Percentiles rank a stretch among this genome's conserved stretches.
Conservation (phyloP, 1,139 yeast species). For the Debaryomycetaceae sp. region DNA sequence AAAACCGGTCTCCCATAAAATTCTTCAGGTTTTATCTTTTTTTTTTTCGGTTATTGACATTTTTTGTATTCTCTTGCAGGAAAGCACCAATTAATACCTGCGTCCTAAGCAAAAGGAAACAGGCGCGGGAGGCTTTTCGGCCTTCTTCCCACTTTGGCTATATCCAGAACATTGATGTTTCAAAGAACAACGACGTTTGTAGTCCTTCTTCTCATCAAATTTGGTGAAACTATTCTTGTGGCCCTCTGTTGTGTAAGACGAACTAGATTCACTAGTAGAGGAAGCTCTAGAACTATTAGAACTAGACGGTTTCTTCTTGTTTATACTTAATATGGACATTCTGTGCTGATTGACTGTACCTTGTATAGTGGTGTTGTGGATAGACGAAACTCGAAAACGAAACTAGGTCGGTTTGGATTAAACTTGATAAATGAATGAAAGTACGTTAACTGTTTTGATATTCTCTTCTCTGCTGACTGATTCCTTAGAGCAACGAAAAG, state of each 20-base stretch:
- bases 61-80: neutral
- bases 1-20: neutral
- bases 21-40: neutral
- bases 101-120: slow-evolving; percentile 38
- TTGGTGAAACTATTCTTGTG: slow-evolving; percentile 16
- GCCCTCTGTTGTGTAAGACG: slow-evolving; percentile 1
- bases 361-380: neutral
- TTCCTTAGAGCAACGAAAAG: neutral
- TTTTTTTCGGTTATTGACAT: too few relatives aligned
- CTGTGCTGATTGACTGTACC: neutral
- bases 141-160: slow-evolving; percentile 1
- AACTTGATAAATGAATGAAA: neutral
- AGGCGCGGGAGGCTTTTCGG: slow-evolving; percentile 25
- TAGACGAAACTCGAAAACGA: neutral
- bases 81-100: slow-evolving; percentile 1
- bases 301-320: slow-evolving; percentile 12
- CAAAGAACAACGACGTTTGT: slow-evolving; percentile 36
- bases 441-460: neutral
- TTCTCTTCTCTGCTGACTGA: neutral
- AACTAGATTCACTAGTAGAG: neutral
- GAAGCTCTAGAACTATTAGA: slow-evolving; percentile 7
- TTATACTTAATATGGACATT: slow-evolving; percentile 12
- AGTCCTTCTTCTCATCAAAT: slow-evolving; percentile 46
- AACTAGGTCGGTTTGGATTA: neutral
- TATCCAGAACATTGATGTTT: slow-evolving; percentile 17